Evolutionary conservation across 208 protist species (phyloP).

Genomic region (Naegleria fowleri): DNA sequence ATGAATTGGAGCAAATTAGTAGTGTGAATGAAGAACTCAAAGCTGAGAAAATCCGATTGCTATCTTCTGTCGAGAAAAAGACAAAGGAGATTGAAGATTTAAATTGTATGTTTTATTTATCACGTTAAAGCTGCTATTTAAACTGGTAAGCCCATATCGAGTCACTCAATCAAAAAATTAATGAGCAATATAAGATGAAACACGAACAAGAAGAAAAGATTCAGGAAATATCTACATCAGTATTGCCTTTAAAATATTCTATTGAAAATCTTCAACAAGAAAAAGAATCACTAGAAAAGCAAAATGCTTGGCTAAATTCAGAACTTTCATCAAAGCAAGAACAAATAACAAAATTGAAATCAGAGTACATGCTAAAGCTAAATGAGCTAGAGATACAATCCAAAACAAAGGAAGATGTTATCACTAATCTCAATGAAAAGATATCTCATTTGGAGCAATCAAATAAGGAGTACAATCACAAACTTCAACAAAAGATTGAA

Average conservation of each 20-base stretch:
- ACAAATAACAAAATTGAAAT: background rate
- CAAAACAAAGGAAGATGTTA: background rate
- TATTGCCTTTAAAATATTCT: background rate
- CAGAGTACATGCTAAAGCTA: background rate
- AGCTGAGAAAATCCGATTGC: background rate
- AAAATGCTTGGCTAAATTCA: background rate
- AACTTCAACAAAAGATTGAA: background rate
- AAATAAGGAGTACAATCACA: background rate
- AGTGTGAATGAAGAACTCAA: background rate
- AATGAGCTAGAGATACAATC: background rate
- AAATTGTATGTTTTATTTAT: slow-evolving; percentile 10
- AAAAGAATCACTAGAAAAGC: background rate
- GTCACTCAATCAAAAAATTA: background rate
- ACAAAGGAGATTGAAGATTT: background rate
- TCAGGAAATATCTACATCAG: background rate
- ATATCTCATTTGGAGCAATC: background rate
- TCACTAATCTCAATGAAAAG: background rate
- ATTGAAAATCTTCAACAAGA: slow-evolving; percentile 12
- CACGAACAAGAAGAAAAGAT: background rate
- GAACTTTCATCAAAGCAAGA: background rate
- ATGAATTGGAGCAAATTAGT: background rate
- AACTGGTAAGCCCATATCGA: background rate
- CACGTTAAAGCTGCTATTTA: background rate
- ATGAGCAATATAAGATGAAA: background rate
- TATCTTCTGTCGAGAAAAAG: background rate